Evolutionary conservation across 192 early-diverging fungal species (phyloP).

Genomic region (Podila epigama): DNA sequence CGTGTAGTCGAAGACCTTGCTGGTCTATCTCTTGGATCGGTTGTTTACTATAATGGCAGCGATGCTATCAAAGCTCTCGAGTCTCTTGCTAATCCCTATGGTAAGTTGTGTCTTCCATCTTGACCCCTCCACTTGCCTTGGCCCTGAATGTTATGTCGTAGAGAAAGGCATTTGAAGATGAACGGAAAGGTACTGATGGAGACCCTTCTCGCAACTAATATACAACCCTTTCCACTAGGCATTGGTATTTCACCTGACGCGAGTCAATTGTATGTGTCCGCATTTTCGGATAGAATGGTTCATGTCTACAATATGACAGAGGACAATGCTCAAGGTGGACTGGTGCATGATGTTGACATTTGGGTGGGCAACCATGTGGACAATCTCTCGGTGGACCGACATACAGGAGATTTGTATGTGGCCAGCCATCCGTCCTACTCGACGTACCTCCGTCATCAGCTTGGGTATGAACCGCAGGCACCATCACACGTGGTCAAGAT

Average conservation of each 20-base stretch:
- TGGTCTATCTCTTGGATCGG: conserved; percentile 21
- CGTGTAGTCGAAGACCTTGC: conserved; percentile 24
- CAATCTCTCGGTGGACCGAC: conserved; percentile 38
- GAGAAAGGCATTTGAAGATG: too few species aligned
- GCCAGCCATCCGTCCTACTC: conserved; percentile 44
- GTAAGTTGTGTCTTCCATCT: conserved; percentile 1
- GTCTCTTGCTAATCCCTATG: conserved; percentile 32
- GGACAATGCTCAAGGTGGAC: conserved; percentile 15
- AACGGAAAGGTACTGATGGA: too few species aligned
- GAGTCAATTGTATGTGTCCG: conserved; percentile 28
- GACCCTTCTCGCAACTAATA: too few species aligned
- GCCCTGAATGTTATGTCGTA: background rate
- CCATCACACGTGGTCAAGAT: conserved; percentile 47
- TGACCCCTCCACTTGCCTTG: background rate
- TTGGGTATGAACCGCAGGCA: conserved; percentile 38
- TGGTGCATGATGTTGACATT: conserved; percentile 31
- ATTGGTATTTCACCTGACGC: conserved; percentile 36
- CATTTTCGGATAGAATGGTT: conserved; percentile 26
- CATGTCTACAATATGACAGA: conserved; percentile 38
- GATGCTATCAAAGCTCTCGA: conserved; percentile 19
- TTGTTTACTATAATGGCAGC: conserved; percentile 40
- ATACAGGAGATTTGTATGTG: conserved; percentile 41
- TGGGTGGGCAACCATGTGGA: conserved; percentile 44
- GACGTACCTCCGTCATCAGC: conserved; percentile 32
- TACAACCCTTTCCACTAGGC: background rate